Conservation (phyloP, 805 yeast genomes). For the Kazachstania martiniae region DNA sequence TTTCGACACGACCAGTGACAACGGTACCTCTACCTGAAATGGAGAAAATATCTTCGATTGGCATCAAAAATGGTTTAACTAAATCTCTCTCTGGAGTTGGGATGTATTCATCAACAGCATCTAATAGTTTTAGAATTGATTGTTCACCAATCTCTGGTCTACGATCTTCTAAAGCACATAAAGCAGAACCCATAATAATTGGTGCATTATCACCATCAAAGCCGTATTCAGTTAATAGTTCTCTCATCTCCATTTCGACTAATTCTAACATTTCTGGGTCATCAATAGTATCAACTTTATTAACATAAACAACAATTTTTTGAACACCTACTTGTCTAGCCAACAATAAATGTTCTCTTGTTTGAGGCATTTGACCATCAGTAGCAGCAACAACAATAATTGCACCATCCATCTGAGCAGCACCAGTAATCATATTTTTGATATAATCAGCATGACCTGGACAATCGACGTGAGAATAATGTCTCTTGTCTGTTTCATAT, state of each 20-base stretch:
- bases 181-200: conserved; percentile 96
- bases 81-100: conserved; percentile 96
- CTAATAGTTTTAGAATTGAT: conserved; percentile 73
- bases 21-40: conserved; percentile 99
- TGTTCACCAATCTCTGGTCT: conserved; percentile 87
- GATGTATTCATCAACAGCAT: conserved; percentile 85
- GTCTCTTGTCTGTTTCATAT: conserved; percentile 90
- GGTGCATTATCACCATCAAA: conserved; percentile 98
- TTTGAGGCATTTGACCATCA: conserved; percentile 99
- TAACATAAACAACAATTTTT: conserved; percentile 91
- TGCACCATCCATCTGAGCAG: conserved; percentile 99
- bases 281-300: conserved; percentile 95
- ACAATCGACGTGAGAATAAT: conserved; percentile 95
- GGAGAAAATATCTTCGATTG: conserved; percentile 94
- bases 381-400: conserved; percentile 98
- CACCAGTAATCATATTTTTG: conserved; percentile 99
- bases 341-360: conserved; percentile 94
- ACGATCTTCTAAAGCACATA: conserved; percentile 85
- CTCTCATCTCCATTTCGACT: conserved; percentile 99
- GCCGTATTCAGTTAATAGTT: conserved; percentile 78
- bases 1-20: conserved; percentile 97
- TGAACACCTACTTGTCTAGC: conserved; percentile 99
- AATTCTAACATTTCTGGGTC: conserved; percentile 99
- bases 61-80: conserved; percentile 93
- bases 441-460: conserved; percentile 99